Conservation (phyloP, 2,329 filamentous ascomycete species). For the Gnomoniopsis sp. region DNA sequence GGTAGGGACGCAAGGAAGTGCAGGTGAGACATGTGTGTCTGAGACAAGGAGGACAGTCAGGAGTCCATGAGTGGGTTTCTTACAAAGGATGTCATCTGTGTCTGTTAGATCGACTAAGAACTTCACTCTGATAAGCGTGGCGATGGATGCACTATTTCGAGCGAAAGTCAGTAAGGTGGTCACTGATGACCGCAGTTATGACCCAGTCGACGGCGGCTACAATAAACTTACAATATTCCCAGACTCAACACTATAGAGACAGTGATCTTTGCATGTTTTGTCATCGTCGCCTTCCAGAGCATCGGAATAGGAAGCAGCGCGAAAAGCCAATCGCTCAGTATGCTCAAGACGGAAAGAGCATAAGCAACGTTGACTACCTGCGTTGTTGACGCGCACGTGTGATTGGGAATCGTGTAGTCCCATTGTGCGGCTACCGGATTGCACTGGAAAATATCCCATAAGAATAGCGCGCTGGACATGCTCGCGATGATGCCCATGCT, state of each 20-base stretch:
- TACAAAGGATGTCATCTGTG: slow-evolving; percentile 46
- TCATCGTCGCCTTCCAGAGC: slow-evolving; percentile 54
- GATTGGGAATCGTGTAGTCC: slow-evolving; percentile 45
- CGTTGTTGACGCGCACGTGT: slow-evolving; percentile 40
- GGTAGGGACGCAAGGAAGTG: not conserved
- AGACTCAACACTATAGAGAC: slow-evolving; percentile 47
- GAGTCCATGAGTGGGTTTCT: slow-evolving; percentile 17
- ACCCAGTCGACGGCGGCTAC: not conserved
- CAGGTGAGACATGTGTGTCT: not conserved
- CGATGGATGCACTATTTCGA: slow-evolving; percentile 44
- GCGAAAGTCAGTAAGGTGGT: not conserved
- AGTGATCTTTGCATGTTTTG: slow-evolving; percentile 46
- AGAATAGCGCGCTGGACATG: slow-evolving; percentile 45
- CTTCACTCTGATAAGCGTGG: slow-evolving; percentile 49
- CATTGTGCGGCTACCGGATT: slow-evolving; percentile 48
- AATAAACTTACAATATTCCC: slow-evolving; percentile 42
- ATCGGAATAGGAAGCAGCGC: slow-evolving; percentile 52
- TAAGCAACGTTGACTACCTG: slow-evolving; percentile 47
- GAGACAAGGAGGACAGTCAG: not conserved
- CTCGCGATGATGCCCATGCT: slow-evolving; percentile 44
- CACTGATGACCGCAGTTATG: too few relatives aligned
- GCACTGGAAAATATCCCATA: slow-evolving; percentile 53
- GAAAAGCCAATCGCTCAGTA: slow-evolving; percentile 54
- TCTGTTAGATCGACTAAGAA: slow-evolving; percentile 44
- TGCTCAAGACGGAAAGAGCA: slow-evolving; percentile 48